Conservation (phyloP, 179 eudicot genomes). For the Sideroxylon spinosum region DNA sequence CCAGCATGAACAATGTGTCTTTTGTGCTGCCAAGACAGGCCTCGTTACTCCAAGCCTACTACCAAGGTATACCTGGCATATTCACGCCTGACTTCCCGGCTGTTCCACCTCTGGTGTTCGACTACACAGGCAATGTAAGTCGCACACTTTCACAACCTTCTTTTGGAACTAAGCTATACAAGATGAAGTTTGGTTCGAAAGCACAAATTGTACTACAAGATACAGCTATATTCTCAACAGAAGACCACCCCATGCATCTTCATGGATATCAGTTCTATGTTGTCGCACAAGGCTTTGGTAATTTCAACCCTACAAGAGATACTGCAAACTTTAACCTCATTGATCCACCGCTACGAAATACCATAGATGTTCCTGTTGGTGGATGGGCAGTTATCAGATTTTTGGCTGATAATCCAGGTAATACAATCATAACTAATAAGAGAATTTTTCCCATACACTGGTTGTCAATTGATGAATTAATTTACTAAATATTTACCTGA, state of each 20-base stretch:
- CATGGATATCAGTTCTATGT: slow-evolving; percentile 76
- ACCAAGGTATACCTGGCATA: slow-evolving; percentile 58
- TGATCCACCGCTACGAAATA: slow-evolving; percentile 61
- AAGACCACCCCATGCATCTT: slow-evolving; percentile 90
- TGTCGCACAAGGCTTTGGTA: slow-evolving; percentile 70
- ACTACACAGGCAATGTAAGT: slow-evolving; percentile 73
- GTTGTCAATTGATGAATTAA: background rate
- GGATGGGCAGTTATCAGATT: slow-evolving; percentile 77
- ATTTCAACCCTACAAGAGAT: slow-evolving; percentile 51
- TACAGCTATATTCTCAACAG: slow-evolving; percentile 59
- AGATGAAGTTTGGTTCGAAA: slow-evolving; percentile 56
- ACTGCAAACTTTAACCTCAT: slow-evolving; percentile 46
- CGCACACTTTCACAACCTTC: slow-evolving; percentile 68
- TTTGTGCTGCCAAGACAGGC: slow-evolving; percentile 53
- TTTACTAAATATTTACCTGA: background rate
- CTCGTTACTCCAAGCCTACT: slow-evolving; percentile 63
- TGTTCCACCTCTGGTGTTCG: slow-evolving; percentile 60
- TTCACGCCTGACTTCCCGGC: slow-evolving; percentile 84
- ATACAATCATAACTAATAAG: background rate
- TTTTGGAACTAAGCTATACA: slow-evolving; percentile 66
- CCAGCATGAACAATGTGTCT: slow-evolving; percentile 80
- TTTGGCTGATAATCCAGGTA: slow-evolving; percentile 68
- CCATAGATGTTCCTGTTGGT: slow-evolving; percentile 64
- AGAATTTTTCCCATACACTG: background rate
- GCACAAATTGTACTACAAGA: slow-evolving; percentile 73